Conservation (phyloP, 208 protist species). For the Crithidia sp. region DNA sequence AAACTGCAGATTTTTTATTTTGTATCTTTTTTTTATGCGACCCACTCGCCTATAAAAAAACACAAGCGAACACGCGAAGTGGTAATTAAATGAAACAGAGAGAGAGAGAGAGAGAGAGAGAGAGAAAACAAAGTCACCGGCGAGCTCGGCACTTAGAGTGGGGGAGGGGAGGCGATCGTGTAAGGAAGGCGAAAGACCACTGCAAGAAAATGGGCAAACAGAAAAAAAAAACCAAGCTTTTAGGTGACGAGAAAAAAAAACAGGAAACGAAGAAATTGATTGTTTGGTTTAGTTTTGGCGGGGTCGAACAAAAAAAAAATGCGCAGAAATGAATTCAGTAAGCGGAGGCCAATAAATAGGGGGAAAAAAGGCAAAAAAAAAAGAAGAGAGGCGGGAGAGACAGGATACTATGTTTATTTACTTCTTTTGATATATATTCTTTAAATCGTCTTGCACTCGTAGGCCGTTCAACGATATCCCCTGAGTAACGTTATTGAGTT, state of each 20-base stretch:
- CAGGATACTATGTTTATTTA: not conserved
- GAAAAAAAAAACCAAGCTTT: not conserved
- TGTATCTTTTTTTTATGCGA: not conserved
- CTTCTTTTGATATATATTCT: no score
- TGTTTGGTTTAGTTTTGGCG: no score
- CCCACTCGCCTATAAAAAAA: not conserved
- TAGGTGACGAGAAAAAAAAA: conserved; percentile 5
- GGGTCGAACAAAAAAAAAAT: conserved; percentile 3
- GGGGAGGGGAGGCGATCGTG: not conserved
- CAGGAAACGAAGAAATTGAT: not conserved
- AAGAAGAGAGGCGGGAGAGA: not conserved
- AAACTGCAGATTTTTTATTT: not conserved
- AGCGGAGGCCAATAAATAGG: not conserved
- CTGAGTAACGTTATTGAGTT: not conserved
- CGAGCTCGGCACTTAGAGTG: not conserved
- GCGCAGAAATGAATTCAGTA: not conserved
- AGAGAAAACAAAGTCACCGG: not conserved
- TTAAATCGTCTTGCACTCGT: no score
- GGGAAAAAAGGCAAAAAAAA: conserved; percentile 1
- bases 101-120: not conserved
- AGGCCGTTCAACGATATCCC: not conserved
- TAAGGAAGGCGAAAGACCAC: not conserved
- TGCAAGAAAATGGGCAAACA: not conserved
- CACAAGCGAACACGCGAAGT: no score
- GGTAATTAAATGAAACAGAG: no score